Evolutionary conservation across 1,284 basidiomycete genomes (phyloP).

Genomic region (Irpex rosettiformis): DNA sequence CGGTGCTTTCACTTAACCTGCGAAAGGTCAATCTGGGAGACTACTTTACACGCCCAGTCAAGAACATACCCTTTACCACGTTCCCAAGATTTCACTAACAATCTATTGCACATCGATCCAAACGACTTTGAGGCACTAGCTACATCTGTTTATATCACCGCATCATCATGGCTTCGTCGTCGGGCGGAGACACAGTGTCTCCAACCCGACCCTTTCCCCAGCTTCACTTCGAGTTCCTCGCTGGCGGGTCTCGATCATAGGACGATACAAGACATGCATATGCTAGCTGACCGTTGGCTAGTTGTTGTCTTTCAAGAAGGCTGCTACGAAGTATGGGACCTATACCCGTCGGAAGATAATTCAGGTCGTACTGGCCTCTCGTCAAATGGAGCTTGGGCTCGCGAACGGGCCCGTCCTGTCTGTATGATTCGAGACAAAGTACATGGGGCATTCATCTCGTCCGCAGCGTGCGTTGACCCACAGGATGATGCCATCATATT

Average conservation of each 20-base stretch:
- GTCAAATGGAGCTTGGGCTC: neutral
- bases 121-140: constrained; percentile 16
- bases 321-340: constrained; percentile 27
- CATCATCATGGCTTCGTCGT: constrained; percentile 2
- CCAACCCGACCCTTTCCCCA: neutral
- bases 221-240: neutral
- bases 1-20: neutral
- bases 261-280: constrained; percentile 21
- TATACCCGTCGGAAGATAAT: constrained; percentile 8
- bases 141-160: constrained; percentile 13
- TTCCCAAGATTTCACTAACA: neutral
- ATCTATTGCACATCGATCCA: neutral
- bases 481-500: constrained; percentile 16
- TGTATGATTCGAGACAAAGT: neutral
- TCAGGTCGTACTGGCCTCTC: neutral
- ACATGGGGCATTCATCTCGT: constrained; percentile 25
- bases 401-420: neutral
- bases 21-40: constrained; percentile 5
- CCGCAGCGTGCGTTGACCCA: constrained; percentile 26
- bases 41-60: constrained; percentile 9
- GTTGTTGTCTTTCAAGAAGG: constrained; percentile 25
- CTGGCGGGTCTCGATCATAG: neutral
- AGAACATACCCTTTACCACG: constrained; percentile 9
- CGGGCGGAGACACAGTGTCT: neutral
- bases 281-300: constrained; percentile 26